Evolutionary conservation across 352 stramenopile genomes (phyloP).

Genomic region (Phytophthora hibernalis): DNA sequence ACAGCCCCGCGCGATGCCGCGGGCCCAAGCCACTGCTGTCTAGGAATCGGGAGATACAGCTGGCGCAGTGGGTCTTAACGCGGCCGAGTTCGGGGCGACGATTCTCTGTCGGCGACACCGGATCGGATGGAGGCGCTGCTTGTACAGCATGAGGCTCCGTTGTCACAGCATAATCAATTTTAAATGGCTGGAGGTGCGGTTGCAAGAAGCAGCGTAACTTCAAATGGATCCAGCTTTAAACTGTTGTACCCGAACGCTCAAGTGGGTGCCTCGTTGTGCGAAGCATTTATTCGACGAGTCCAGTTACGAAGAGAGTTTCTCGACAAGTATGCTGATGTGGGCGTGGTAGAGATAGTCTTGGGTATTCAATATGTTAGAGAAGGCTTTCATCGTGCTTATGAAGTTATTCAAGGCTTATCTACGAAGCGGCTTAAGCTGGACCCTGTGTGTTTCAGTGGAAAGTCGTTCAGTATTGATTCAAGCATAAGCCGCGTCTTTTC

Average conservation of each 20-base stretch:
- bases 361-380: conserved; percentile 49
- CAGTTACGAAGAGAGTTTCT: conserved; percentile 59
- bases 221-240: conserved; percentile 33
- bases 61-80: no score
- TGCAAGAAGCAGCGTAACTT: conserved; percentile 10
- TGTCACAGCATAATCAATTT: conserved; percentile 60
- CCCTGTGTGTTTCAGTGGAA: conserved; percentile 70
- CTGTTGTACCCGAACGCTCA: conserved; percentile 57
- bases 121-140: conserved; percentile 56
- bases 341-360: conserved; percentile 50
- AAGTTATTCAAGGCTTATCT: conserved; percentile 52
- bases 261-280: conserved; percentile 60
- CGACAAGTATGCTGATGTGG: conserved; percentile 51
- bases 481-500: conserved; percentile 73
- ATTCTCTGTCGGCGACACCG: no score
- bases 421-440: conserved; percentile 76
- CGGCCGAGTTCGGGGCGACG: no score
- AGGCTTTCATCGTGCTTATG: conserved; percentile 50
- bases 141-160: no score
- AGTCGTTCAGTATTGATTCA: conserved; percentile 77
- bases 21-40: no score
- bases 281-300: conserved; percentile 69
- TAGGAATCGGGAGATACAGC: no score
- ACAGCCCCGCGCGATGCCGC: no score
- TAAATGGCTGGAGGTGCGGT: conserved; percentile 3